Evolutionary conservation across 305 asterid species (phyloP).

Genomic region (Rubia occidens): DNA sequence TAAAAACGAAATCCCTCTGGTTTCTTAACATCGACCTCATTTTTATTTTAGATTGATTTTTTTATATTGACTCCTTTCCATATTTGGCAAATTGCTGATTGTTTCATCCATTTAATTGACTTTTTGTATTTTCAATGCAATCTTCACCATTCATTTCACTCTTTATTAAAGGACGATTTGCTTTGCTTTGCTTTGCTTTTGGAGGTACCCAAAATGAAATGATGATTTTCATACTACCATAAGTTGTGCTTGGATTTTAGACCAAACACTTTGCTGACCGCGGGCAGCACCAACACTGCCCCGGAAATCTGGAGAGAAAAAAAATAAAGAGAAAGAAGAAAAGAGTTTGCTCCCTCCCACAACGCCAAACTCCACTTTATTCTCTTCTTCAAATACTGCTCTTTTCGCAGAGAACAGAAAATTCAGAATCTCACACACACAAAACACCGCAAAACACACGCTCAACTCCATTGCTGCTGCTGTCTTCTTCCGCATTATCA

Average conservation of each 20-base stretch:
- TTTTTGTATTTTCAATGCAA: too few species aligned
- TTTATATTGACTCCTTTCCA: too few species aligned
- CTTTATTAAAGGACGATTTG: too few species aligned
- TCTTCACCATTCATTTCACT: too few species aligned
- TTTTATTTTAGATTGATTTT: too few species aligned
- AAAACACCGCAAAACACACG: not conserved
- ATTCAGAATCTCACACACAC: slow-evolving; percentile 10
- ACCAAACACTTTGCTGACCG: slow-evolving; percentile 30
- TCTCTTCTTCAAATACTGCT: slow-evolving; percentile 81
- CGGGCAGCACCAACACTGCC: slow-evolving; percentile 33
- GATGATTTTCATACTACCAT: slow-evolving; percentile 8
- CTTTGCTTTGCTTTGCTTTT: slow-evolving; percentile 13
- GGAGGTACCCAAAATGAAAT: slow-evolving; percentile 16
- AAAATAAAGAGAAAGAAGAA: slow-evolving; percentile 18
- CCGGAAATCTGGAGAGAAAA: slow-evolving; percentile 31
- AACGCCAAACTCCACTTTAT: slow-evolving; percentile 40
- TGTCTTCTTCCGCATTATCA: slow-evolving; percentile 36
- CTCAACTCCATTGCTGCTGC: slow-evolving; percentile 3
- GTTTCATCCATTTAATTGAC: too few species aligned
- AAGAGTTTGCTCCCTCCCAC: slow-evolving; percentile 23
- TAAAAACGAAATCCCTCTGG: slow-evolving; percentile 7
- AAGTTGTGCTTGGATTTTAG: slow-evolving; percentile 19
- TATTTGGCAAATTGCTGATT: too few species aligned
- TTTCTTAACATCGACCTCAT: too few species aligned
- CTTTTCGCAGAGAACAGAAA: slow-evolving; percentile 32